Evolutionary conservation across 2,329 filamentous ascomycete genomes (phyloP).

Genomic region (Sphaerulina vaccinii): DNA sequence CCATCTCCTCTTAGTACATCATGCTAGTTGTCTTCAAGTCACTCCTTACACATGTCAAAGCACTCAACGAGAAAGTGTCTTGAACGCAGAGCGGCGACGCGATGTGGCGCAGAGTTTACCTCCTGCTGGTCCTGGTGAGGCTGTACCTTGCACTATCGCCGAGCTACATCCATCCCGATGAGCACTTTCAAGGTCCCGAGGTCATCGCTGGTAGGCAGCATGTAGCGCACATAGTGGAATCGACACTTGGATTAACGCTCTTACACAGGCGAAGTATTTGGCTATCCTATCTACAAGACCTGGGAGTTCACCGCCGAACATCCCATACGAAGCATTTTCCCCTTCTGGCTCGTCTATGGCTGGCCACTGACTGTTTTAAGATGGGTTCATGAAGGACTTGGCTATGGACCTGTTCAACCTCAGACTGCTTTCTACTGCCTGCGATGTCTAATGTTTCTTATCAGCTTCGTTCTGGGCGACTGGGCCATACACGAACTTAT

Average conservation of each 20-base stretch:
- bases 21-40: constrained; percentile 6
- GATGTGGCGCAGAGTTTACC: constrained; percentile 87
- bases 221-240: not conserved
- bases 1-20: not conserved
- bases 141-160: constrained; percentile 92
- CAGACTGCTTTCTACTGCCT: constrained; percentile 85
- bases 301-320: constrained; percentile 92
- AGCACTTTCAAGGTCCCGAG: constrained; percentile 98
- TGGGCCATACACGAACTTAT: constrained; percentile 95
- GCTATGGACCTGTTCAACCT: constrained; percentile 76
- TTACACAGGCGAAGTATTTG: constrained; percentile 77
- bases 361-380: constrained; percentile 88
- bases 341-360: constrained; percentile 92
- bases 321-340: constrained; percentile 93
- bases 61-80: not conserved
- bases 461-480: constrained; percentile 96
- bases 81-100: not conserved
- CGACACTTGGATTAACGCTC: not conserved
- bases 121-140: constrained; percentile 79
- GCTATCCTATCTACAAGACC: constrained; percentile 82
- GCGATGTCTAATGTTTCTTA: constrained; percentile 84
- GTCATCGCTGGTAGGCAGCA: constrained; percentile 74
- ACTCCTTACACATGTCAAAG: constrained; percentile 5
- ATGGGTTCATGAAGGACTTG: constrained; percentile 88
- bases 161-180: constrained; percentile 96